Evolutionary conservation across 257 asterid genomes (phyloP), one percentile per base, ranked within the genome.

Genomic region (Solanum rostratum): DNA sequence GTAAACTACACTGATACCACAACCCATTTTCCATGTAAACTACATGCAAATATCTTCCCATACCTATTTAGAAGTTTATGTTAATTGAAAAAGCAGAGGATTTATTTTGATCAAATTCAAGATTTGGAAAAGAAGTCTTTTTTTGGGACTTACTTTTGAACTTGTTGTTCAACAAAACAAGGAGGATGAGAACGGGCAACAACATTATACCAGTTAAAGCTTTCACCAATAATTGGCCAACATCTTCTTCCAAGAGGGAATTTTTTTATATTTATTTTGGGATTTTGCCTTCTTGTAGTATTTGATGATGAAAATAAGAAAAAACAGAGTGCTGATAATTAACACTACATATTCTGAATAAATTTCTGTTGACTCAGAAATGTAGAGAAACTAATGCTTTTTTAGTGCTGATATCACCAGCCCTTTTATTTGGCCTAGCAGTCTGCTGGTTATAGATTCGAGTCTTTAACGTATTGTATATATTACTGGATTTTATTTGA

Each of bases 171-270:
- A 70, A 94, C 99, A 52, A 94, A 95, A 43, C 85, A 54, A 3
- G 97, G 94, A 19, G 99, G 99, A 69, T 95, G 99, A 87, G 97
- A 91, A 86, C 99, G 89, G 16, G 97, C 95, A 62, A 90, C 98
- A 24, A 97, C 97, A 70, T 91, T 95, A 73, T 95, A 95, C 99
- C 98, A 94, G 68, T 88, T 90, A 86, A 95, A 87, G 89, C 97
- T 91, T 70, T 95, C 94, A 9, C 97, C 98, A 49, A 95, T 86
- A 10, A 92, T 73, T 45, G 95, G 97, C 95, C 95, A 95, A 30
- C 99, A 95, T 80, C 94, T 90, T 83, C 91, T 87, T 37, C 99
- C 99, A 1, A 97, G 98, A 84, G 99, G 99, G 55, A 93, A 85
- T 85, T 88, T 66, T 84, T 88, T 66, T 22, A 66, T 59, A 46